Base-by-base conservation (phyloP, 257 asterid genomes). In the Nicotiana attenuata region DNA sequence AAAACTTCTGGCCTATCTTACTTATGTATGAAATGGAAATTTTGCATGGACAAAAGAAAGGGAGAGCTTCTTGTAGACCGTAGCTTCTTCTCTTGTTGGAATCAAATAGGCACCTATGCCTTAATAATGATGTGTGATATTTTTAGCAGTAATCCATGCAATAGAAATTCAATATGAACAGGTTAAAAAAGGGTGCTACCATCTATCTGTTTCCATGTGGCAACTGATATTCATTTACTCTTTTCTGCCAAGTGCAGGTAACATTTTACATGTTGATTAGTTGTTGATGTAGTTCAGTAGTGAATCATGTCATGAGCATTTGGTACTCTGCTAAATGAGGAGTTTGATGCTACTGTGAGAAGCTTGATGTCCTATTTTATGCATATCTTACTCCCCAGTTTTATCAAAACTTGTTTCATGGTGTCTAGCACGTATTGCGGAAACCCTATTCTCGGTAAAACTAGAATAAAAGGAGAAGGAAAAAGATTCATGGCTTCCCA, bases 1-100 rank as follows among this genome's bases (percentile, higher is more conserved):
- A 88, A 93, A 85, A 87, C 63, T 78, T 59, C 35, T 67, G 61
- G 24, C 50, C 41, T 41, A n/a, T 78, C 10, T 26, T 29, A 65
- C 52, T 47, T 24, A 68, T 52, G 47, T 50, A 78, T 45, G 15
- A 52, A 26, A 35, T 16, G 2, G 2, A 4, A 10, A 80, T 75
- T 41, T 41, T 47, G 26, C 63, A 75, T 75, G 80, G 45, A 26
- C 24, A 20, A 7, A 16, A 75, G 63, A 75, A 26, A 71, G 52
- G 11, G 22, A 50, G 45, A 75, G 63, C 50, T 50, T 75, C 63
- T 75, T 75, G 80, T 75, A 7, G 80, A 26, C 26, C 15, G 14
- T 26, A 50, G 9, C 10, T 75, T 75, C 63, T 50, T 75, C 63
- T 75, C 80, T 47, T 50, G 80, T 75, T 75, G 24, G 10, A 75